These are phyloP conservation scores for Penicillium nordicum DNA, from an alignment of 2,329 filamentous ascomycete species.

Conservation along the genomic window DNA sequence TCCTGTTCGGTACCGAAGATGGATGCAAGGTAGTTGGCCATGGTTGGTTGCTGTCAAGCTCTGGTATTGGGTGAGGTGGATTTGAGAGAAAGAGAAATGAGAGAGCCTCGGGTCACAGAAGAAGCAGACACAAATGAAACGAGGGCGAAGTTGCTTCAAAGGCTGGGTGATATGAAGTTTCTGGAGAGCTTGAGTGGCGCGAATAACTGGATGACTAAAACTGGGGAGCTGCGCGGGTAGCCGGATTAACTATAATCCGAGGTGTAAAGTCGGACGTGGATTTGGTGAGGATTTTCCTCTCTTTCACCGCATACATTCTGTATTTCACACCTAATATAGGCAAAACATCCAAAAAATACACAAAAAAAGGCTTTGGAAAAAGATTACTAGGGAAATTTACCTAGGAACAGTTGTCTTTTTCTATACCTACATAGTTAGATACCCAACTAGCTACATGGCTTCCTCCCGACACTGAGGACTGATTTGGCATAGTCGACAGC, in stretches of 20 bases:
- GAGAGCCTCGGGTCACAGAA: neutral
- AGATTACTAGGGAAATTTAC: neutral
- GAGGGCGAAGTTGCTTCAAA: slow-evolving; percentile 3
- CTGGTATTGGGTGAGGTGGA: neutral
- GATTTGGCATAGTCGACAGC: neutral
- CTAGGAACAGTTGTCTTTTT: neutral
- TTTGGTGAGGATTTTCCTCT: too few species aligned
- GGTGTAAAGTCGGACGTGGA: too few species aligned
- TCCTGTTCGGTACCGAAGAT: slow-evolving; percentile 99
- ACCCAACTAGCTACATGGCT: too few species aligned
- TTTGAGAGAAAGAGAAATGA: neutral
- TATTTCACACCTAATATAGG: neutral
- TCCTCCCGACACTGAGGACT: too few species aligned
- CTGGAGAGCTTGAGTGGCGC: slow-evolving; percentile 32
- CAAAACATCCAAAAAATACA: too few species aligned
- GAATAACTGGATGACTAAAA: slow-evolving; percentile 23
- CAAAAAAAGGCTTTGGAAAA: neutral
- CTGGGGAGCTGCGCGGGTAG: slow-evolving; percentile 10
- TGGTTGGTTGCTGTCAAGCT: slow-evolving; percentile 40
- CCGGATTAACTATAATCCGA: slow-evolving; percentile 11
- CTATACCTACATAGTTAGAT: too few species aligned
- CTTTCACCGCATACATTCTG: neutral
- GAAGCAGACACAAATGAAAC: neutral
- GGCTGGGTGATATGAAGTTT: slow-evolving; percentile 32
- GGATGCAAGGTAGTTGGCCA: slow-evolving; percentile 98